phyloP scores from a whole-genome alignment of 768 basidiomycete genomes.

The Lactarius trivialis region DNA sequence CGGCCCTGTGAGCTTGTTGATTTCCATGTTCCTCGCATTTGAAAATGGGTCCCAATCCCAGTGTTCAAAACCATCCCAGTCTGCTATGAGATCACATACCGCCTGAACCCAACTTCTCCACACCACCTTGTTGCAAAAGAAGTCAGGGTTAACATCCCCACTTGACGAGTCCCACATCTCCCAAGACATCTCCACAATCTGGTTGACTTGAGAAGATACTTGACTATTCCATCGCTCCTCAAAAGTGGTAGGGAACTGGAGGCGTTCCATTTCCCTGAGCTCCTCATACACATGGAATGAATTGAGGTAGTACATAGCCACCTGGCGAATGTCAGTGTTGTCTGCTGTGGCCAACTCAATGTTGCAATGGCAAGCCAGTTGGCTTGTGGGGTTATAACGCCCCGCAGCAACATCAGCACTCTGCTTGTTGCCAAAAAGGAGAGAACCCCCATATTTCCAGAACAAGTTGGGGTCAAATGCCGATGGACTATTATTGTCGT shows the following conservation, averaged over 20 bases:
- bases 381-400: neutral
- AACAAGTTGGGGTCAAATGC: neutral
- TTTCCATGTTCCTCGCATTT: neutral
- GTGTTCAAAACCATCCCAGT: neutral
- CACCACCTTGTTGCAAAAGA: neutral
- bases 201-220: neutral
- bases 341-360: no score
- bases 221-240: neutral
- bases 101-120: neutral
- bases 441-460: neutral
- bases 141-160: neutral
- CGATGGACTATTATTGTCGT: neutral
- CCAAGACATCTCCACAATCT: no score
- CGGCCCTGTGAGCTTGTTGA: neutral
- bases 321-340: no score
- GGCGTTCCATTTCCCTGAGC: no score
- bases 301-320: no score
- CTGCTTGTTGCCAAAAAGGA: neutral
- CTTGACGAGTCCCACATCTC: neutral
- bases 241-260: no score
- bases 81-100: neutral
- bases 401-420: neutral
- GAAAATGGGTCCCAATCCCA: neutral
- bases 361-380: neutral
- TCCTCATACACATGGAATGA: no score